phyloP scores from a whole-genome alignment of 1,139 yeast species.

The Petasospora rhodanensis region DNA sequence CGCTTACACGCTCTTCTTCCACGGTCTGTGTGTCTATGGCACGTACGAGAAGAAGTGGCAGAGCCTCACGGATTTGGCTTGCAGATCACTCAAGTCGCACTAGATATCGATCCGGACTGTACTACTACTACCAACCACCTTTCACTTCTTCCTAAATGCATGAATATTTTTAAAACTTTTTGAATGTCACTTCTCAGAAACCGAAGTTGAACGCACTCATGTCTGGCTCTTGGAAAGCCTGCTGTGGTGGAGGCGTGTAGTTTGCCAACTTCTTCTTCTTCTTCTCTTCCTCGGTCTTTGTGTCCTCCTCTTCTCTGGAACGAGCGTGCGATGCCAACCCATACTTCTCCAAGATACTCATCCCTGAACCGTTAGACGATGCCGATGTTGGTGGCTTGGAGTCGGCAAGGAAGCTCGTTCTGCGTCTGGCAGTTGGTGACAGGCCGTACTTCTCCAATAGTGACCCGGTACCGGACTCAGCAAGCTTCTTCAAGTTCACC shows the following conservation, averaged over 20 bases:
- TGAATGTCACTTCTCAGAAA: constrained; percentile 15
- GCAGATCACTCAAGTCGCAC: constrained; percentile 2
- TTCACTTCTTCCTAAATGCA: too few species aligned
- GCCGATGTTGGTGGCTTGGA: constrained; percentile 2
- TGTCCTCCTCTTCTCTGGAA: constrained; percentile 14
- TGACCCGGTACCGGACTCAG: constrained; percentile 9
- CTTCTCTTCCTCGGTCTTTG: constrained; percentile 12
- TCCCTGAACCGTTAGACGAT: constrained; percentile 4
- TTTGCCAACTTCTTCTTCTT: constrained; percentile 12
- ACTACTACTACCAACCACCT: too few species aligned
- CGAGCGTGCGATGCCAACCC: constrained; percentile 20
- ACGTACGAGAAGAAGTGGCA: constrained; percentile 22
- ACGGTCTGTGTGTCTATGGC: constrained; percentile 14
- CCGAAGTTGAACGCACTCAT: constrained; percentile 76
- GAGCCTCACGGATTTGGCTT: constrained; percentile 6
- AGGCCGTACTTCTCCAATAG: constrained; percentile 23
- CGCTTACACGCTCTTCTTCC: constrained; percentile 16
- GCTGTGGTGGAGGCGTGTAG: constrained; percentile 41
- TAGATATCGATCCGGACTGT: neutral
- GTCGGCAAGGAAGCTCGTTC: constrained; percentile 15
- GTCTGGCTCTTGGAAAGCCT: constrained; percentile 69
- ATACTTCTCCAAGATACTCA: constrained; percentile 22
- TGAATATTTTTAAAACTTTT: neutral
- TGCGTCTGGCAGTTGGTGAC: constrained; percentile 22
- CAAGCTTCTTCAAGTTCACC: constrained; percentile 7